phyloP scores from a whole-genome alignment of 768 basidiomycete species.

The Termitomyces titanicus region DNA sequence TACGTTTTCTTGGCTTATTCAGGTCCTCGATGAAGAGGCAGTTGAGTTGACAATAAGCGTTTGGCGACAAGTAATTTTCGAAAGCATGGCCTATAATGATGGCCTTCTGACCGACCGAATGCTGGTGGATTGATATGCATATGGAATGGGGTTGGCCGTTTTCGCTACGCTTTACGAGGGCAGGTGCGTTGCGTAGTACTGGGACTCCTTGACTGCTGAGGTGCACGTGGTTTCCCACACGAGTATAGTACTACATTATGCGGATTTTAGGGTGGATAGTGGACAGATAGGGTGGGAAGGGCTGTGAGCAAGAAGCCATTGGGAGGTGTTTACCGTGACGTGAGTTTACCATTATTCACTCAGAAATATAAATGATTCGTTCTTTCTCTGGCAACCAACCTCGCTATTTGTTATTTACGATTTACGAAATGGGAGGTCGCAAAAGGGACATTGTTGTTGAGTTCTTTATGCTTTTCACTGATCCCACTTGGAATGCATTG shows the following conservation, averaged over 20 bases:
- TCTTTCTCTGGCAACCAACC: constrained; percentile 15
- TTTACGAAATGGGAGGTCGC: background rate
- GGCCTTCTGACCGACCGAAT: constrained; percentile 84
- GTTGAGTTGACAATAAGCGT: constrained; percentile 69
- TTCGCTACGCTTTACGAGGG: constrained; percentile 30
- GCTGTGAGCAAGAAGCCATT: background rate
- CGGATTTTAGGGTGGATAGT: constrained; percentile 21
- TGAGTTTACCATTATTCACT: constrained; percentile 56
- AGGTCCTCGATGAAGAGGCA: constrained; percentile 95
- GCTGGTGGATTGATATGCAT: constrained; percentile 60
- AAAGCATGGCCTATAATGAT: constrained; percentile 91
- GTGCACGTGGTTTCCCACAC: constrained; percentile 31
- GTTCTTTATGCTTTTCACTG: constrained; percentile 15
- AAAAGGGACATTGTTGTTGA: constrained; percentile 12
- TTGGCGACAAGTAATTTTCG: constrained; percentile 93
- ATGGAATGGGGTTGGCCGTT: constrained; percentile 18
- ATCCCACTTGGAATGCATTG: constrained; percentile 12
- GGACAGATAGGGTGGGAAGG: constrained; percentile 10
- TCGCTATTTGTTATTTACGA: constrained; percentile 1
- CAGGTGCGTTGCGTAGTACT: constrained; percentile 64
- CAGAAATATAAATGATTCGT: constrained; percentile 47
- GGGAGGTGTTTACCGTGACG: constrained; percentile 28
- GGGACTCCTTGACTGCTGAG: constrained; percentile 40
- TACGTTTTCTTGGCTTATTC: constrained; percentile 4
- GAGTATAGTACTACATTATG: constrained; percentile 25